Base-by-base conservation (phyloP, 495 filamentous ascomycete species). In the Neurospora pannonica region DNA sequence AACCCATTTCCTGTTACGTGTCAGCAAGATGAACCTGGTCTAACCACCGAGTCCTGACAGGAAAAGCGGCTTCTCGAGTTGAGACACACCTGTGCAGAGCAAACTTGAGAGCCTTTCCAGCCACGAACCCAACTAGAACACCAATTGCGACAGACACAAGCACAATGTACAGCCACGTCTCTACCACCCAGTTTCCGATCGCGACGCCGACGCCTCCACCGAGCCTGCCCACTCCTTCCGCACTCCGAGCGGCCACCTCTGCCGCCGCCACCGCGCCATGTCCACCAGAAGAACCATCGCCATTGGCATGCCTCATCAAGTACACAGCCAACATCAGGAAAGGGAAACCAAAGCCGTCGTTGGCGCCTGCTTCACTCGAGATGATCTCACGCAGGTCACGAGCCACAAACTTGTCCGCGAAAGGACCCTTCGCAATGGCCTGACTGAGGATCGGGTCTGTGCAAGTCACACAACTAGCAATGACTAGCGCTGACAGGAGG, bases 91-190 rank as follows among this genome's bases (percentile, higher is more conserved):
- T 28, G 10, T 21, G 21, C n/a, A 77, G 72, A 31, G 78, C 77
- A 70, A 82, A 84, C 67, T 77, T 78, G 72, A 94, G 78, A 69
- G 91, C 90, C 73, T 91, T 90, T 5, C 90, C 88, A 39, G 93
- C 78, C 84, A 88, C 80, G 15, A 72, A 95, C 1, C 94, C 94
- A 5, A 92, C 86, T 1, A 87, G 78, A 13, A 84, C 87, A 7
- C 94, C 94, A 75, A 96, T 97, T 0, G 86, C 83, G 8, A 92
- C 84, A 74, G 92, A 92, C 76, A 97, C 78, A 11, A 95, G 60
- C 21, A 97, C 92, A 5, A 88, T 89, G 78, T 97, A 97, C 4
- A 86, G 85, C 88, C 92, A 93, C 0, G 93, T 97, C 81, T 97
- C 93, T 72, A 90, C 87, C 76, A 93, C 90, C 94, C 94, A 97